Percentiles rank a stretch among this genome's conserved stretches.
Conservation (phyloP, 208 protist species). For the Endotrypanum monterogeii region DNA sequence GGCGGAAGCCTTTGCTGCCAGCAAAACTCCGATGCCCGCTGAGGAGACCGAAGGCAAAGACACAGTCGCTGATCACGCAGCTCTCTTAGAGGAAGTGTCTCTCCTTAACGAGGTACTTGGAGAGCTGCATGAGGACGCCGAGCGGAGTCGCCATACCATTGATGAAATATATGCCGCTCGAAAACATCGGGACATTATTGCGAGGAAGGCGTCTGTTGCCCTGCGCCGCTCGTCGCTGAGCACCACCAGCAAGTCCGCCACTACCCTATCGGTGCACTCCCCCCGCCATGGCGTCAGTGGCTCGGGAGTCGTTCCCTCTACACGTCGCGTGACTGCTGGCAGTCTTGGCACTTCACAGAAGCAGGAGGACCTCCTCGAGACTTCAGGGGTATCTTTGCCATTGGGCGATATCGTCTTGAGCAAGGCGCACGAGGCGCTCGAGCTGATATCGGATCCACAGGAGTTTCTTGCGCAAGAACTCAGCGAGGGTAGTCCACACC, state of each 20-base stretch:
- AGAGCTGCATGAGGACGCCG: constrained; percentile 42
- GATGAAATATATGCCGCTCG: constrained; percentile 83
- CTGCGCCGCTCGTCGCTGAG: constrained; percentile 15
- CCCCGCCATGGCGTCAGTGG: constrained; percentile 3
- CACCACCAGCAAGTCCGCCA: not conserved
- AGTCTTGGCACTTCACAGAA: constrained; percentile 1
- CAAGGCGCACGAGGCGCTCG: constrained; percentile 63
- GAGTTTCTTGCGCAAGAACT: not conserved
- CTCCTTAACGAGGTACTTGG: constrained; percentile 61
- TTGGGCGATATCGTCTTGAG: constrained; percentile 69
- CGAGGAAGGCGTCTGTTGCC: not conserved
- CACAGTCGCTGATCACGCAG: constrained; percentile 28
- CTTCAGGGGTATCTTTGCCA: constrained; percentile 12
- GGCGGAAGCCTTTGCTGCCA: not conserved
- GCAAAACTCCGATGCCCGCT: not conserved
- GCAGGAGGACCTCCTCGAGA: constrained; percentile 5
- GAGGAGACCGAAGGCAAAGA: not conserved
- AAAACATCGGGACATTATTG: constrained; percentile 40
- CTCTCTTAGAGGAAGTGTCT: constrained; percentile 68
- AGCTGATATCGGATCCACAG: constrained; percentile 2
- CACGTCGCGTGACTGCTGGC: not conserved
- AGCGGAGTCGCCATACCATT: constrained; percentile 65
- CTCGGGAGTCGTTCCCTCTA: not conserved
- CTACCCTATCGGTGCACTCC: not conserved
- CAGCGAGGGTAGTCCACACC: not conserved